phyloP scores from a whole-genome alignment of 148 eudicot species.

The Mesembryanthemum crystallinum region DNA sequence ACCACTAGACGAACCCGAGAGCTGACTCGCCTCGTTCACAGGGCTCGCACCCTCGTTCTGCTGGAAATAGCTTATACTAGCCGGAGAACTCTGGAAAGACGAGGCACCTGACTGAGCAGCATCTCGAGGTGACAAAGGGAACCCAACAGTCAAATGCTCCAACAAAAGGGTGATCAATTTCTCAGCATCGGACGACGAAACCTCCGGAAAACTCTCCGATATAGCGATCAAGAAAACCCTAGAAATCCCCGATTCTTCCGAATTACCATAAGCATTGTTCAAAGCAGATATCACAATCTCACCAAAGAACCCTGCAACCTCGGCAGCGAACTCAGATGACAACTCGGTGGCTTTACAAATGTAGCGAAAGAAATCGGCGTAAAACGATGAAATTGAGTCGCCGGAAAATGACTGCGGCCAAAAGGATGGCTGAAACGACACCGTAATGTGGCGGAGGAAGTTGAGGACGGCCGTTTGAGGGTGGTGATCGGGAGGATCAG shows the following conservation, averaged over 20 bases:
- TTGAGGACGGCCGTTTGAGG: conserved; percentile 44
- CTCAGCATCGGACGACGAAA: conserved; percentile 48
- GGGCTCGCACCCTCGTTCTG: conserved; percentile 45
- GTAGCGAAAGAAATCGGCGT: conserved; percentile 49
- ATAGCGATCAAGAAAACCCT: conserved; percentile 65
- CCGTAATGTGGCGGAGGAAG: conserved; percentile 56
- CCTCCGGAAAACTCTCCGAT: conserved; percentile 55
- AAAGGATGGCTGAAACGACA: conserved; percentile 52
- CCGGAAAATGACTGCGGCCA: conserved; percentile 73
- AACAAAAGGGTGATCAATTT: conserved; percentile 48
- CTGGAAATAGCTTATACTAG: conserved; percentile 44
- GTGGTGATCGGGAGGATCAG: conserved; percentile 39
- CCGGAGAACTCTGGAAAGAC: conserved; percentile 76
- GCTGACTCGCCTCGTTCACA: conserved; percentile 36
- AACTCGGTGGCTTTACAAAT: conserved; percentile 51
- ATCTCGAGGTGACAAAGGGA: conserved; percentile 48
- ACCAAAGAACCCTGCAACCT: conserved; percentile 62
- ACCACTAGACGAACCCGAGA: conserved; percentile 55
- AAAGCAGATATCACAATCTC: conserved; percentile 51
- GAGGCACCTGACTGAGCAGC: conserved; percentile 37
- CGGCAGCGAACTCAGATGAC: conserved; percentile 52
- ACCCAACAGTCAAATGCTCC: conserved; percentile 43
- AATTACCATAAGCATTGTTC: conserved; percentile 27
- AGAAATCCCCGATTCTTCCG: conserved; percentile 37
- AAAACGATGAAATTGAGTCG: conserved; percentile 50